Evolutionary conservation across 2,329 filamentous ascomycete genomes (phyloP), one percentile per base, ranked within the genome.

Genomic region (Pseudocercospora eumusae): DNA sequence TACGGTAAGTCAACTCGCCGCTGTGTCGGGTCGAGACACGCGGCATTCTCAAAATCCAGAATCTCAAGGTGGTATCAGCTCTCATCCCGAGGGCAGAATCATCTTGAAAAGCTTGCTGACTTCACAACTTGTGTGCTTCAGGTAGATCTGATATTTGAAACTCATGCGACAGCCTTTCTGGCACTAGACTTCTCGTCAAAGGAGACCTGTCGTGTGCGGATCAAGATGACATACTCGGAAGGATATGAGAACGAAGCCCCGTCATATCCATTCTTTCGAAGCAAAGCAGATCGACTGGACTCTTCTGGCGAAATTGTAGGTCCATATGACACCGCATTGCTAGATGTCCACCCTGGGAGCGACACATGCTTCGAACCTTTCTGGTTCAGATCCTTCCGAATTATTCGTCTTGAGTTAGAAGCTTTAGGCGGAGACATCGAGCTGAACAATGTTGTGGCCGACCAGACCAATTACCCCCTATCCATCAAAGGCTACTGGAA

Each of bases 361-460:
- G 54, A 33, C 2, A 56, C 63, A 3, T 40, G 18, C 23, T 78
- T 77, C 52, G 75, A 77, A 50, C 77, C 77, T 1, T 78, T 78
- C 58, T 77, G 76, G 75, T 79, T 79, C 59, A 73, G 77, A 11
- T 78, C 77, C 0, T 78, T 79, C 28, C 73, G 76, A 1, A 54
- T 78, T 5, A 52, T 78, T 11, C 64, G 70, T 2, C 52, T 78
- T 2, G 70, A 75, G 21, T 66, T 78, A 10, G 60, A 56, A 0
- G 65, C 73, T 23, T 72, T 69, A 1, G 6, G 56, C 0, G 65
- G 60, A 8, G 64, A 70, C 1, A 67, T 76, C 1, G 59, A 70
- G 33, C 50, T 77, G 0, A 1, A 65, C 0, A 67, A 66, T 0
- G 69, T 78, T 6, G 56, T 66, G 1, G 73, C 71, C 1, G 72